A percentile compares a stretch with the other conserved stretches of the same genome.
phyloP scores from a whole-genome alignment of 805 yeast genomes.

The Candida gorgasii region DNA sequence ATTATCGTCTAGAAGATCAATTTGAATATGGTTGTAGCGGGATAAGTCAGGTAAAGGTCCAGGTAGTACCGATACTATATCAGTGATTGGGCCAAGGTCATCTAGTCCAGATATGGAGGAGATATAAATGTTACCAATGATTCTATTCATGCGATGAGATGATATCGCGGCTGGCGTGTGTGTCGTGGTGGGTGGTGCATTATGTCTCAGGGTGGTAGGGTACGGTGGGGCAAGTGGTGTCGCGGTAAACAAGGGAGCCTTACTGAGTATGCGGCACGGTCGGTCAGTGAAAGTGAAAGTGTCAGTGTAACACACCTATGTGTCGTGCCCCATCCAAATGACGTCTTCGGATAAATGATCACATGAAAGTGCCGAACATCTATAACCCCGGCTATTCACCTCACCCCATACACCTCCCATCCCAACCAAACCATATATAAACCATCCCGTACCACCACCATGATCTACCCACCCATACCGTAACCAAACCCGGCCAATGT shows the following conservation, averaged over 20 bases:
- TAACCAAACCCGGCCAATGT: neutral
- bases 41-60: slow-evolving; percentile 56
- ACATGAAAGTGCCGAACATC: too few relatives aligned
- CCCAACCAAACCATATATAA: neutral
- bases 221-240: too few relatives aligned
- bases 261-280: too few relatives aligned
- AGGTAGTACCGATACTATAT: slow-evolving; percentile 68
- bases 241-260: too few relatives aligned
- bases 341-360: too few relatives aligned
- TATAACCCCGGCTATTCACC: neutral
- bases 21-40: slow-evolving; percentile 54
- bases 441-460: neutral
- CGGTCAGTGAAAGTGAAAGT: too few relatives aligned
- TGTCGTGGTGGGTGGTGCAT: too few relatives aligned
- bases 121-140: slow-evolving; percentile 78
- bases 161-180: neutral
- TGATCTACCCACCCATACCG: neutral
- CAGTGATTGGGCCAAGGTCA: slow-evolving; percentile 57
- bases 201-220: neutral
- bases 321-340: too few relatives aligned
- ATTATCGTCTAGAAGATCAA: slow-evolving; percentile 73
- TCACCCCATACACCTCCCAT: neutral
- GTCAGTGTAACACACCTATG: too few relatives aligned
- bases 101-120: slow-evolving; percentile 73
- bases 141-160: slow-evolving; percentile 42